phyloP scores from a whole-genome alignment of 495 filamentous ascomycete species.

The Bathelium albidoporum region DNA sequence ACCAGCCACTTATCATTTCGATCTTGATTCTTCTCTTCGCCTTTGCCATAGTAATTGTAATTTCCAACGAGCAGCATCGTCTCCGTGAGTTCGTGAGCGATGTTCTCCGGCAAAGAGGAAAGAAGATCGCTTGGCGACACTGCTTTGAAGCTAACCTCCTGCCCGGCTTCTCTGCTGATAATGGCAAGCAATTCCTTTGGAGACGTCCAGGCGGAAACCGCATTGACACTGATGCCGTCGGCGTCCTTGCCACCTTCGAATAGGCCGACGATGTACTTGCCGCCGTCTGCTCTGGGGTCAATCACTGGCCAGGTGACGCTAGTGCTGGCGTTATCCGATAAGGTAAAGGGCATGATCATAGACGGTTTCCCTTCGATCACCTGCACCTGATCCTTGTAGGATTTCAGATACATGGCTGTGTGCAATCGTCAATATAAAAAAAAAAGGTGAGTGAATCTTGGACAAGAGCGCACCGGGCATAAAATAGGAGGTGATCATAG shows the following conservation, averaged over 20 bases:
- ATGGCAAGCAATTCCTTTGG: slow-evolving; percentile 13
- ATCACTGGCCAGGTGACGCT: slow-evolving; percentile 12
- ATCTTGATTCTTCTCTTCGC: slow-evolving; percentile 13
- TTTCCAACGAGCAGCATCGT: slow-evolving; percentile 13
- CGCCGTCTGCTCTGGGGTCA: slow-evolving; percentile 7
- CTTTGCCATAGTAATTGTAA: slow-evolving; percentile 17
- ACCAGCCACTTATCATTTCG: slow-evolving; percentile 16
- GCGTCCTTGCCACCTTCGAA: slow-evolving; percentile 16
- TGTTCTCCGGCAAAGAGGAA: slow-evolving; percentile 3
- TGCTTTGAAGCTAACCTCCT: slow-evolving; percentile 11
- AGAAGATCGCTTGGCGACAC: slow-evolving; percentile 5
- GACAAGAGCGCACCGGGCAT: slow-evolving; percentile 14
- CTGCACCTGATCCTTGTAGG: neutral
- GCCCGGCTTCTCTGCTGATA: slow-evolving; percentile 8
- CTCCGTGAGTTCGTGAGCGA: slow-evolving; percentile 15
- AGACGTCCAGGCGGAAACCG: slow-evolving; percentile 14
- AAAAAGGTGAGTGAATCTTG: neutral
- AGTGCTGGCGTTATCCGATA: neutral
- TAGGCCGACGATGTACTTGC: slow-evolving; percentile 16
- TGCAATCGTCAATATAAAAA: neutral
- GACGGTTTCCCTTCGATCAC: slow-evolving; percentile 4
- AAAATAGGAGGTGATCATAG: slow-evolving; percentile 14
- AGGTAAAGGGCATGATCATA: slow-evolving; percentile 12
- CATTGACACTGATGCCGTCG: slow-evolving; percentile 14
- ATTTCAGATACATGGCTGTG: slow-evolving; percentile 6